These are phyloP conservation scores for Pseudonitzschia multistriata DNA, from an alignment of 108 stramenopile genomes.

Conservation along the genomic window DNA sequence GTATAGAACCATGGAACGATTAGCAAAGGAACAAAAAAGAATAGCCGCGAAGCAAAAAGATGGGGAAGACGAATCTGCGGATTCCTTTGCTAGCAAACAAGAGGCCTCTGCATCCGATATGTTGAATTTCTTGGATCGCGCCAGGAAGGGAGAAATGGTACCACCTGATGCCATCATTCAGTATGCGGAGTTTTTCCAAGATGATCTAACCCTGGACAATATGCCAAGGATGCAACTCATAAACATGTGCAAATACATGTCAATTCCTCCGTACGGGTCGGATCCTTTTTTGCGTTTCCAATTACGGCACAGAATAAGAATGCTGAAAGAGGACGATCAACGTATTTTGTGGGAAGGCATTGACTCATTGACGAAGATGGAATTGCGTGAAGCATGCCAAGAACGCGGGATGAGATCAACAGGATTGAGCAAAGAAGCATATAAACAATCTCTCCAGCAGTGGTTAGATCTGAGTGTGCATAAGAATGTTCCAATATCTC, in stretches of 20 bases:
- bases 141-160: constrained; percentile 84
- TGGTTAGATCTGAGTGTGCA: constrained; percentile 97
- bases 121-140: constrained; percentile 90
- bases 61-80: constrained; percentile 27
- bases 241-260: constrained; percentile 95
- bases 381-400: constrained; percentile 94
- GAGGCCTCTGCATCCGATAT: constrained; percentile 72
- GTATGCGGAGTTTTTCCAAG: constrained; percentile 88
- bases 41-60: constrained; percentile 57
- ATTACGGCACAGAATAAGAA: constrained; percentile 86
- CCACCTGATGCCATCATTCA: constrained; percentile 83
- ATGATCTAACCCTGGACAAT: constrained; percentile 97
- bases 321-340: constrained; percentile 93
- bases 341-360: constrained; percentile 98
- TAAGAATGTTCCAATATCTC: constrained; percentile 91
- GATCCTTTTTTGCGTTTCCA: constrained; percentile 94
- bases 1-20: constrained; percentile 68
- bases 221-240: constrained; percentile 96
- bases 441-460: constrained; percentile 83
- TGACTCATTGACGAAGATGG: constrained; percentile 93
- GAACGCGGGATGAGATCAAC: constrained; percentile 98
- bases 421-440: constrained; percentile 90
- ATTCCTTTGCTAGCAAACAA: constrained; percentile 56
- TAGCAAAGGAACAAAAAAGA: constrained; percentile 86
- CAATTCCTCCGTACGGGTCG: constrained; percentile 90